Base-by-base conservation (phyloP, 139 green algal species). In the Chlamydomonas eustigma region DNA sequence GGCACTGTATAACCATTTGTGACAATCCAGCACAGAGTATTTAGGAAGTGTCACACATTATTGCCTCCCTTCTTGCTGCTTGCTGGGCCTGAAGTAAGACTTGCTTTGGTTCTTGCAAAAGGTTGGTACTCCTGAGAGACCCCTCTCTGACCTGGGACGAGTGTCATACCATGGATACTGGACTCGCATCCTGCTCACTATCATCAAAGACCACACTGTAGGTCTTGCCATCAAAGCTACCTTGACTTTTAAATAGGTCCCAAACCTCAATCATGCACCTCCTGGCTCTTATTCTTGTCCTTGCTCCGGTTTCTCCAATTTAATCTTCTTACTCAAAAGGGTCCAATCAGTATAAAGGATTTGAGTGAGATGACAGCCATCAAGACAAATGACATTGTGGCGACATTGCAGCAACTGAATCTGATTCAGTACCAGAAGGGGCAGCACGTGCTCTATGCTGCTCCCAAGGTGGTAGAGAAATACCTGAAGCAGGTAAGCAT, bases 141-240 rank as follows among this genome's bases (percentile, higher is more conserved):
- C 96, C 6, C 90, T 99, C 66, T 97, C 90, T 4, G 96, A 99
- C 81, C 86, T 99, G 64, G 96, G 96, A 2, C 84, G 93, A 1
- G 90, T 98, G 44, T 92, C 83, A 37, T 99, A 99, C 88, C 86
- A 94, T 58, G 87, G 87, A 37, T 98, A 98, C 90, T 99, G 96
- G 96, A 97, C 94, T 8, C 85, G 96, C 2, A 88, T 93, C 71
- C 87, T 99, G 80, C 89, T 99, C 33, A 84, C 90, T 64, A 85
- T 97, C 63, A 80, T 99, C 37, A 84, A 85, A 18, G 85, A 94
- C 1, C 82, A 79, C 0, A 66, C 74, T 8, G 66, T 74, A 35
- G 30, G 66, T 74, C n/a, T n/a, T n/a, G n/a, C n/a, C n/a, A n/a
- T n/a, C n/a, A n/a, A n/a, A n/a, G n/a, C n/a, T n/a, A n/a, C n/a